A percentile compares a stretch with the other conserved stretches of the same genome.
phyloP scores from a whole-genome alignment of 2,329 filamentous ascomycete genomes.

The Mycocentrospora acerina region DNA sequence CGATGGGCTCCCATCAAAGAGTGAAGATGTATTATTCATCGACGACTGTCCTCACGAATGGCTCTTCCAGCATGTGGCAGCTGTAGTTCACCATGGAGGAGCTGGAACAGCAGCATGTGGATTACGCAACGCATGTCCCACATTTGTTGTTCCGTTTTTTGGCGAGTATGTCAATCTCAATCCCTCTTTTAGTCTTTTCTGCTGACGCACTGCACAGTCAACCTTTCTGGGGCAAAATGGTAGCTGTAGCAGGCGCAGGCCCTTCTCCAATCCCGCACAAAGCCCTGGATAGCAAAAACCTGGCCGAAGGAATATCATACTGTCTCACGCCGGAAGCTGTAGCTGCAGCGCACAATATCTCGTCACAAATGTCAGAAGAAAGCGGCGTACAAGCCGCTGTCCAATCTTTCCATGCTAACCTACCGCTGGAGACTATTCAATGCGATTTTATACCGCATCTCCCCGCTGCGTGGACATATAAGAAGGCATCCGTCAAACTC shows the following conservation, averaged over 20 bases:
- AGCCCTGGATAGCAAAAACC: slow-evolving; percentile 17
- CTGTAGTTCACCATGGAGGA: slow-evolving; percentile 81
- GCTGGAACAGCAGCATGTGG: slow-evolving; percentile 85
- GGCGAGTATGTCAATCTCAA: slow-evolving; percentile 13
- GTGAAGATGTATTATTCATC: slow-evolving; percentile 48
- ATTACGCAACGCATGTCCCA: slow-evolving; percentile 73
- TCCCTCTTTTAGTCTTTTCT: too few relatives aligned
- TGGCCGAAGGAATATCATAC: slow-evolving; percentile 25
- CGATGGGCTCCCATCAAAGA: slow-evolving; percentile 4
- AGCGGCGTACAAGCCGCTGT: slow-evolving; percentile 25
- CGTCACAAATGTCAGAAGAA: slow-evolving; percentile 24
- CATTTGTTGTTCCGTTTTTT: slow-evolving; percentile 77
- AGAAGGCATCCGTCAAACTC: slow-evolving; percentile 15
- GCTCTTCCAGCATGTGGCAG: slow-evolving; percentile 76
- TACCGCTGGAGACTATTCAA: slow-evolving; percentile 25
- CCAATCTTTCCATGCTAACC: slow-evolving; percentile 27
- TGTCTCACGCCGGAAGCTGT: slow-evolving; percentile 20
- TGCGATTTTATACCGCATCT: slow-evolving; percentile 23
- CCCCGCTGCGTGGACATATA: slow-evolving; percentile 27
- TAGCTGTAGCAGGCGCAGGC: slow-evolving; percentile 32
- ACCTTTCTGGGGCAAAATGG: slow-evolving; percentile 30
- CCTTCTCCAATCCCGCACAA: slow-evolving; percentile 28
- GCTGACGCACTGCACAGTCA: slow-evolving; percentile 4
- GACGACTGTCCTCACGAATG: slow-evolving; percentile 84
- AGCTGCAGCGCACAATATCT: slow-evolving; percentile 19